Evolutionary conservation across 176 grass and related monocot species (phyloP).

Genomic region (Echinochloa phyllopogon): DNA sequence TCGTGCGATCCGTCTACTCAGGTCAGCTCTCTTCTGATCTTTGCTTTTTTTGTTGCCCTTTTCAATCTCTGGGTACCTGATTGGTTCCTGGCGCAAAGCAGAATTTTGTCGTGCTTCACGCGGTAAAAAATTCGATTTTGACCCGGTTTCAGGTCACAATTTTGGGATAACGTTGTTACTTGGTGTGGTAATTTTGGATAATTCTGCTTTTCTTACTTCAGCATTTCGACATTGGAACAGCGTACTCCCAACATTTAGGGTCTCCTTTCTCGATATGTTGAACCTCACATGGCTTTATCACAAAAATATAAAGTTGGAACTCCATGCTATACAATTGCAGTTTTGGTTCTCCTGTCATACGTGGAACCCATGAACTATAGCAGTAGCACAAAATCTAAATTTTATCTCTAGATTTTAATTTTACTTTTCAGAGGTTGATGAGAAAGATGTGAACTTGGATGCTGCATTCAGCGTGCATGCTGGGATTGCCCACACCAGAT

Average conservation of each 20-base stretch:
- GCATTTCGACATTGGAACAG: slow-evolving; percentile 11
- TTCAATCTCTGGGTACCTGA: neutral
- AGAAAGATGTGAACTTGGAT: slow-evolving; percentile 83
- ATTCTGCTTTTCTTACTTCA: neutral
- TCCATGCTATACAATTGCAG: neutral
- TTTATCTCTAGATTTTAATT: neutral
- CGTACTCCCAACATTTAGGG: neutral
- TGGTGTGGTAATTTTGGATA: neutral
- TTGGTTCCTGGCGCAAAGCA: neutral
- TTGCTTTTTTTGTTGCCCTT: neutral
- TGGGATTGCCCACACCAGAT: slow-evolving; percentile 92
- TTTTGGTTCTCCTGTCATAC: neutral
- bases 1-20: slow-evolving; percentile 88
- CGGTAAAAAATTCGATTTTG: slow-evolving; percentile 31
- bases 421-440: slow-evolving; percentile 71
- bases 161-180: neutral
- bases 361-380: neutral
- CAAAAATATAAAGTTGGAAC: no score
- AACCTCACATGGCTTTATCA: neutral
- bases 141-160: neutral
- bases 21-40: slow-evolving; percentile 49
- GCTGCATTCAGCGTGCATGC: slow-evolving; percentile 78
- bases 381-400: slow-evolving; percentile 10
- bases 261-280: neutral
- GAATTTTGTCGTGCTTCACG: neutral